phyloP scores from a whole-genome alignment of 2,329 filamentous ascomycete species.

The Balansia obtecta region DNA sequence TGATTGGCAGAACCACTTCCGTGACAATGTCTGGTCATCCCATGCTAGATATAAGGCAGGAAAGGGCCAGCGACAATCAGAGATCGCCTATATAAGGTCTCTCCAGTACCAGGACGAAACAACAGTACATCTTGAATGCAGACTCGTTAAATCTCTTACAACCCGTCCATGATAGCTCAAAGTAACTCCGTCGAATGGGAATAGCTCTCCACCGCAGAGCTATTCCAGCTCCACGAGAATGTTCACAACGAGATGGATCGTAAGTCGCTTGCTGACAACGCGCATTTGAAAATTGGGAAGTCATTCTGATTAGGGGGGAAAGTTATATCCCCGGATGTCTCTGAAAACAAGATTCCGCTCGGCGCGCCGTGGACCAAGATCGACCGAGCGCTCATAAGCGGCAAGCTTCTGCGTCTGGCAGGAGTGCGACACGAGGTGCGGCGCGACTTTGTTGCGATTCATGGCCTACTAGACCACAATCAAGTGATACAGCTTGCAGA shows the following conservation, averaged over 20 bases:
- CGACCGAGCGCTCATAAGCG: constrained; percentile 40
- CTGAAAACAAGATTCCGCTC: constrained; percentile 13
- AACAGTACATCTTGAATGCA: no score
- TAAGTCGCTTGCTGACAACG: neutral
- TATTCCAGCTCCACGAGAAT: neutral
- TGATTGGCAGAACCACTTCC: no score
- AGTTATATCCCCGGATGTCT: neutral
- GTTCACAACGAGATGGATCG: neutral
- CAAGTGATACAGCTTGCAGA: neutral
- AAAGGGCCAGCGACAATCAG: no score
- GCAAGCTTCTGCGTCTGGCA: constrained; percentile 41
- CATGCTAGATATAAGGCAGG: no score
- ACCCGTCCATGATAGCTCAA: neutral
- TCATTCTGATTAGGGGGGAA: neutral
- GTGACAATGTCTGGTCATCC: no score
- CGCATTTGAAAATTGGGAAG: neutral
- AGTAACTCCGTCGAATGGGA: neutral
- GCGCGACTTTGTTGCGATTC: constrained; percentile 36
- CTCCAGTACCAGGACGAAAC: no score
- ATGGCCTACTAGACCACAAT: neutral
- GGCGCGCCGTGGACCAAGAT: constrained; percentile 51
- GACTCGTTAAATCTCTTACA: neutral
- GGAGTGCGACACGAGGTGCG: constrained; percentile 48
- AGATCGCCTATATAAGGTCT: no score
- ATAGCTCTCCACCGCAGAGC: neutral